Percentiles rank a stretch among this genome's conserved stretches.
These are phyloP conservation scores for Auxenochlorella pyrenoidosa DNA, from an alignment of 139 green algal species.

Conservation along the genomic window DNA sequence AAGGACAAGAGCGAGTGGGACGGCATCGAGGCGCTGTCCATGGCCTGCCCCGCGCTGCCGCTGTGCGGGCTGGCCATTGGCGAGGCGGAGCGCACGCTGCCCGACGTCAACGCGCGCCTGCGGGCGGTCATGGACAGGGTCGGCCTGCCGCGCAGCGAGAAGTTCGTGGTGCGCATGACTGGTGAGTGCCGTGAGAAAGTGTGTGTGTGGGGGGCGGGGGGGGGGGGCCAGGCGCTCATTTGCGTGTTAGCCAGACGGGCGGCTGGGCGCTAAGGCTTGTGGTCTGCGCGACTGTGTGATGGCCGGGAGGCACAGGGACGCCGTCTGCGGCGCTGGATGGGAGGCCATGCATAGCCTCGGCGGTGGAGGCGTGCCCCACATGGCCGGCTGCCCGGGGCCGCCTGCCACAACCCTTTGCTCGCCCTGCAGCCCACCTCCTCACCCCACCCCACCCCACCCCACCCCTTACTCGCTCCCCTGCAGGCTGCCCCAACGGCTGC, in stretches of 20 bases:
- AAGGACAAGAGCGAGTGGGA: slow-evolving; percentile 79
- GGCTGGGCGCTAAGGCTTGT: no score
- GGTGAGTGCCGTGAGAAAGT: no score
- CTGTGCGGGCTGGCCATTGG: slow-evolving; percentile 97
- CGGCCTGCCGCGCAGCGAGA: slow-evolving; percentile 68
- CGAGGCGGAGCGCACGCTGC: slow-evolving; percentile 96
- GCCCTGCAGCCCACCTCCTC: neutral
- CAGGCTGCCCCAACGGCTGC: slow-evolving; percentile 98
- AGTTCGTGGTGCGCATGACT: slow-evolving; percentile 96
- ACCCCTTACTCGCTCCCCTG: neutral
- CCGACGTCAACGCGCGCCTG: slow-evolving; percentile 86
- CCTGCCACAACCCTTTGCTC: no score
- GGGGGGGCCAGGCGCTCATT: no score
- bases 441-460: neutral
- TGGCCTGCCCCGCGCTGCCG: slow-evolving; percentile 98
- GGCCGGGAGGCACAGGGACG: no score
- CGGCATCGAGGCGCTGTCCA: slow-evolving; percentile 80
- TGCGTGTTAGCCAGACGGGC: no score
- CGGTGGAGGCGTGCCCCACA: no score
- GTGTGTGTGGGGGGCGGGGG: no score
- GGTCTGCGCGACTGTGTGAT: no score
- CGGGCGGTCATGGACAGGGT: slow-evolving; percentile 75
- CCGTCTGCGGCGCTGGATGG: no score
- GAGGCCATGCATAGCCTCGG: no score
- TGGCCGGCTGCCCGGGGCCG: no score